These are phyloP conservation scores for Ambrosia artemisiifolia DNA, from an alignment of 129 eudicot genomes.

Conservation along the genomic window DNA sequence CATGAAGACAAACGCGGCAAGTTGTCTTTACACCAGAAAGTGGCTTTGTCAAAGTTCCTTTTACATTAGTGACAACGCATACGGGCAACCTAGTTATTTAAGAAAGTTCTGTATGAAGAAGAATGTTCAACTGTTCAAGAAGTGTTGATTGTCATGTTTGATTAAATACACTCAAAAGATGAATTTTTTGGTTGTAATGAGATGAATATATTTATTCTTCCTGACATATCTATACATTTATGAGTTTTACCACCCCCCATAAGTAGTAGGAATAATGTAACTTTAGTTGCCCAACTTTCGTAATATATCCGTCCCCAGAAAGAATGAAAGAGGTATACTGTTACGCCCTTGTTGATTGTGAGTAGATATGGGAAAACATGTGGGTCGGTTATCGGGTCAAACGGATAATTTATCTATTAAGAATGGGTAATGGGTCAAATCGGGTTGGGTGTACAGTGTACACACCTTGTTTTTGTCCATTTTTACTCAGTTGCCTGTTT, in stretches of 20 bases:
- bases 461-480: not conserved
- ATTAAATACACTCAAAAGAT: not conserved
- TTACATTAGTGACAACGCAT: slow-evolving; percentile 9
- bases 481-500: not conserved
- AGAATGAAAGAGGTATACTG: slow-evolving; percentile 1
- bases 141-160: not conserved
- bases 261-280: not conserved
- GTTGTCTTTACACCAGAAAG: not conserved
- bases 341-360: slow-evolving; percentile 23
- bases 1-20: not conserved
- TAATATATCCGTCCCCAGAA: not conserved
- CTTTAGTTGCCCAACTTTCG: not conserved
- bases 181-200: slow-evolving; percentile 5
- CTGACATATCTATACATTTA: not conserved
- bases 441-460: slow-evolving; percentile 4
- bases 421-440: not conserved
- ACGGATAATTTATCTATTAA: not conserved
- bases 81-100: not conserved
- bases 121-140: not conserved
- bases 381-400: not conserved
- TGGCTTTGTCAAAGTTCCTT: not conserved
- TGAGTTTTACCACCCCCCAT: not conserved
- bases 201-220: not conserved
- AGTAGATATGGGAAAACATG: slow-evolving; percentile 1
- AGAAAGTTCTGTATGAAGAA: slow-evolving; percentile 1